A percentile compares a stretch with the other conserved stretches of the same genome.
phyloP scores from a whole-genome alignment of 192 early-diverging fungal genomes.

The Backusella morwellensis region DNA sequence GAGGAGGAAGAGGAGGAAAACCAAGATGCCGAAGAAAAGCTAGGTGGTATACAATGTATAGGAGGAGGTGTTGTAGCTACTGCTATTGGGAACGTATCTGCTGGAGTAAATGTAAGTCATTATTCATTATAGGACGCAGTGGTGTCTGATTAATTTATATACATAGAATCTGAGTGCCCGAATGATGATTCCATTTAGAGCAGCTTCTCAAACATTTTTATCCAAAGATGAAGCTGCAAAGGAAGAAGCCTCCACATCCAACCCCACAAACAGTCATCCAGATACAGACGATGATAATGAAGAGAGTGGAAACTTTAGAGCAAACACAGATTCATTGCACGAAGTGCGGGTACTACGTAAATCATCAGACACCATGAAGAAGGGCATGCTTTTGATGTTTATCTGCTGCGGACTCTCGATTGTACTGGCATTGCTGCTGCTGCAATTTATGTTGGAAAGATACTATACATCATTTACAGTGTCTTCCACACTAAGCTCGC shows the following conservation, averaged over 20 bases:
- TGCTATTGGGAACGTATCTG: constrained; percentile 12
- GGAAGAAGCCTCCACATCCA: not conserved
- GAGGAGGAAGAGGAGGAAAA: not conserved
- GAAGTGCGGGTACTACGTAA: constrained; percentile 8
- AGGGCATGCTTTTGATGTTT: not conserved
- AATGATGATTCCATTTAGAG: constrained; percentile 8
- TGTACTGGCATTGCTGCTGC: constrained; percentile 10
- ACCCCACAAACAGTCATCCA: not conserved
- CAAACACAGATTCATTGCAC: not conserved
- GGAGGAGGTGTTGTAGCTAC: constrained; percentile 12
- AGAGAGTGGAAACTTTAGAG: not conserved
- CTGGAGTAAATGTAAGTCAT: constrained; percentile 18
- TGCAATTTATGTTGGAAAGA: constrained; percentile 10
- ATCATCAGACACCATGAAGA: constrained; percentile 11
- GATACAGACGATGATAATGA: not conserved
- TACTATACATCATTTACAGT: not conserved
- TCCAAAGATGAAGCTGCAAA: not conserved
- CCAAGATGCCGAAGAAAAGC: not conserved
- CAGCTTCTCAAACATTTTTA: not conserved
- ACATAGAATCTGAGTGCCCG: constrained; percentile 6
- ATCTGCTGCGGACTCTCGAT: constrained; percentile 13
- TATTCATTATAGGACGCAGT: not conserved
- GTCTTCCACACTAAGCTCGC: not conserved
- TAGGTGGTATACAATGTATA: constrained; percentile 1
- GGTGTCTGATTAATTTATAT: not conserved